phyloP scores from a whole-genome alignment of 2,329 filamentous ascomycete species.

The Beauveria scarabaeidicola region DNA sequence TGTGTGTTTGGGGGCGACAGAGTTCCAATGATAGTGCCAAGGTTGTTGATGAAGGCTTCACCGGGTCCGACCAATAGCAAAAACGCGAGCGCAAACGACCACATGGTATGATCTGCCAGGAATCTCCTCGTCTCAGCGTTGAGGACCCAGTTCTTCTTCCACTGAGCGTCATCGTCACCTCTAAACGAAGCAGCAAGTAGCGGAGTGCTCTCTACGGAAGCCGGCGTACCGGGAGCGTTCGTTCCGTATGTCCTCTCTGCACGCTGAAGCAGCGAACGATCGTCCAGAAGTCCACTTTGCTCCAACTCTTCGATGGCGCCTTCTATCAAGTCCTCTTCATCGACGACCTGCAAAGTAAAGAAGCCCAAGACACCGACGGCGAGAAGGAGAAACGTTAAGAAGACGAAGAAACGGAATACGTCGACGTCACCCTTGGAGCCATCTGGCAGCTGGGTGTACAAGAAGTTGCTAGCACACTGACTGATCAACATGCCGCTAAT shows the following conservation, averaged over 20 bases:
- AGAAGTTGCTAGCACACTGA: conserved; percentile 70
- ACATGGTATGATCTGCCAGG: conserved; percentile 86
- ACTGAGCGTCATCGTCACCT: conserved; percentile 40
- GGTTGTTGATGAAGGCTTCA: conserved; percentile 97
- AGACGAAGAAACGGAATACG: conserved; percentile 83
- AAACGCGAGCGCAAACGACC: conserved; percentile 84
- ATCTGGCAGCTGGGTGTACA: conserved; percentile 60
- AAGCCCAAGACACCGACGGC: conserved; percentile 64
- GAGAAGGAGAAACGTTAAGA: conserved; percentile 65
- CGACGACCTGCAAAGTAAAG: conserved; percentile 67
- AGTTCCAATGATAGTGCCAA: conserved; percentile 88
- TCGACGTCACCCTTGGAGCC: conserved; percentile 56
- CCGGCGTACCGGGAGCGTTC: conserved; percentile 27
- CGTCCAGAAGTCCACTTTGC: conserved; percentile 71
- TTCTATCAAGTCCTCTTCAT: conserved; percentile 81
- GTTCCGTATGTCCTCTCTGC: conserved; percentile 55
- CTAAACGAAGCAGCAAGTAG: conserved; percentile 27
- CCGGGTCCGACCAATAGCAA: conserved; percentile 89
- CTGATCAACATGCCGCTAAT: conserved; percentile 94
- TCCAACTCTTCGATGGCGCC: conserved; percentile 88
- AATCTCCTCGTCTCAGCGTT: conserved; percentile 87
- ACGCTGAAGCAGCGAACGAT: conserved; percentile 61
- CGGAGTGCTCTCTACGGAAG: conserved; percentile 37
- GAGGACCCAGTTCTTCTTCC: conserved; percentile 82
- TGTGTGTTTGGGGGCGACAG: conserved; percentile 54